phyloP scores from a whole-genome alignment of 345 rosid species.

The Noccaea caerulescens region DNA sequence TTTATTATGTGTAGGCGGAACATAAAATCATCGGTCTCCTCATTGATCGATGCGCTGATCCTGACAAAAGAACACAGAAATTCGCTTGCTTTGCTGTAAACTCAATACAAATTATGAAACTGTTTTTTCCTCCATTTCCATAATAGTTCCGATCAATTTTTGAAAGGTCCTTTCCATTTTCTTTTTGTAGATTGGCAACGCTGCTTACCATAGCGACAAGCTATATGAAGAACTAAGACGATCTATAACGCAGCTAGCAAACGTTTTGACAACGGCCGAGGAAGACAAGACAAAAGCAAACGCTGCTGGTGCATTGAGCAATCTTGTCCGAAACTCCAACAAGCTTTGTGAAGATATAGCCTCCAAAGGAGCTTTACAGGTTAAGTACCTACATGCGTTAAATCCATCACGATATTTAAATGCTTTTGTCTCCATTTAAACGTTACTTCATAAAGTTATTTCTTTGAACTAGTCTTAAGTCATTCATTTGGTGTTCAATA shows the following conservation, averaged over 20 bases:
- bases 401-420: background rate
- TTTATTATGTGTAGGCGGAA: constrained; percentile 59
- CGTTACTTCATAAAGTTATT: background rate
- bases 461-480: background rate
- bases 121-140: background rate
- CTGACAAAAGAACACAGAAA: constrained; percentile 88
- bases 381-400: constrained; percentile 31
- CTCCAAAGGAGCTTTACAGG: constrained; percentile 95
- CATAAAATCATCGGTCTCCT: constrained; percentile 69
- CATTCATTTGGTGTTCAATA: constrained; percentile 9
- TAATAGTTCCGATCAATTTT: background rate
- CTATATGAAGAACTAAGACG: constrained; percentile 84
- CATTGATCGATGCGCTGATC: constrained; percentile 92
- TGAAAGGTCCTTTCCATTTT: background rate
- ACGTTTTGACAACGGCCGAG: constrained; percentile 70
- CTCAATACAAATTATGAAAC: constrained; percentile 8
- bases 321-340: constrained; percentile 94
- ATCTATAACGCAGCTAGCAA: constrained; percentile 82
- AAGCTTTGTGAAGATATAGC: constrained; percentile 89
- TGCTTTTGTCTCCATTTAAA: background rate
- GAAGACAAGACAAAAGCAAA: constrained; percentile 98
- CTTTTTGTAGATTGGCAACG: constrained; percentile 77
- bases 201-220: constrained; percentile 86
- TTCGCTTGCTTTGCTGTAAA: constrained; percentile 98
- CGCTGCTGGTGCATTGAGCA: constrained; percentile 96